phyloP scores from a whole-genome alignment of 2,329 filamentous ascomycete genomes.

The Trichoderma brevicompactum region DNA sequence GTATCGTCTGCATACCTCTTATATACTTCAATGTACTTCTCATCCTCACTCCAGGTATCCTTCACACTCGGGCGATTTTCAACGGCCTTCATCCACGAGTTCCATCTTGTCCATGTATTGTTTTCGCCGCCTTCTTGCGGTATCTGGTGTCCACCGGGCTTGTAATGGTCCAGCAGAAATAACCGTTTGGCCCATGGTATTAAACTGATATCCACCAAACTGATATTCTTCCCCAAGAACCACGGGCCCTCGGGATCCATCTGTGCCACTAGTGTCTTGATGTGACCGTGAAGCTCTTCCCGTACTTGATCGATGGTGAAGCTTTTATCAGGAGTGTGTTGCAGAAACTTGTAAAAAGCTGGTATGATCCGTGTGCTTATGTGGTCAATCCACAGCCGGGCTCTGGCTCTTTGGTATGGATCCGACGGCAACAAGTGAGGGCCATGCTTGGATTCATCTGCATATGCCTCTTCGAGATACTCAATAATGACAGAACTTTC shows the following conservation, averaged over 20 bases:
- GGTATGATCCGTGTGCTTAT: conserved; percentile 69
- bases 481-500: conserved; percentile 75
- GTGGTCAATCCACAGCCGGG: conserved; percentile 76
- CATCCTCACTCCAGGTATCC: conserved; percentile 69
- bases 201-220: conserved; percentile 70
- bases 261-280: conserved; percentile 65
- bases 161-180: conserved; percentile 78
- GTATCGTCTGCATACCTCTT: conserved; percentile 68
- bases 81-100: conserved; percentile 65
- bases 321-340: conserved; percentile 56
- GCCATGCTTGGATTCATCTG: conserved; percentile 47
- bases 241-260: conserved; percentile 64
- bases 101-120: conserved; percentile 66
- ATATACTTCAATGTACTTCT: conserved; percentile 71
- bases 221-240: conserved; percentile 67
- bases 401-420: conserved; percentile 66
- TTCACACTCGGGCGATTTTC: conserved; percentile 63
- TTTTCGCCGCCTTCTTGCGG: conserved; percentile 57
- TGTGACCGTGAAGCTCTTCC: conserved; percentile 58
- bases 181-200: conserved; percentile 74
- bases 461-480: conserved; percentile 74
- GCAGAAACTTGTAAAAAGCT: conserved; percentile 66
- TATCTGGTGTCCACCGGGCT: conserved; percentile 58
- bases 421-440: conserved; percentile 61
- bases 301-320: conserved; percentile 59